Base-by-base conservation (phyloP, 768 basidiomycete genomes). In the Mycena floridula region DNA sequence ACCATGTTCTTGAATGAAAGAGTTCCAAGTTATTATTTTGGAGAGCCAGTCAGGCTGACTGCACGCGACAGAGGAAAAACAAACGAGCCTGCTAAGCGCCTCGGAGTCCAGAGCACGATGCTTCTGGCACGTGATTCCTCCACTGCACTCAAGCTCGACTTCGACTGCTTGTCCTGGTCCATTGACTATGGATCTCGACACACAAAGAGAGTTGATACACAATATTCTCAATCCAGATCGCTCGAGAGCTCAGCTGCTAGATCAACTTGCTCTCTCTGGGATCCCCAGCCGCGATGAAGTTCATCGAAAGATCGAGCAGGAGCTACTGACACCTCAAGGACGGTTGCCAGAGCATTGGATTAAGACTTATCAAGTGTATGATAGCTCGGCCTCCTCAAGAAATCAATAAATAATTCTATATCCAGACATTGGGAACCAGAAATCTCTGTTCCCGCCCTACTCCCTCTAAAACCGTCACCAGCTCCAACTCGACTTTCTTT, bases 351-450 rank as follows among this genome's bases (percentile, higher is more conserved):
- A 71, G 7, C 80, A 87, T 48, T 87, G 85, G 78, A 69, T 95
- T 40, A 73, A 82, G 43, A 73, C 72, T 25, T 93, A 93, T 65
- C 93, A 95, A 73, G 70, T 85, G 94, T 95, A 65, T 51, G 80
- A 43, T 30, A 25, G 20, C 28, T 28, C 8, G 13, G n/a, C 13
- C 13, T 3, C 38, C n/a, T 39, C 23, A 16, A 16, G 28, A 32
- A 16, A 32, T 9, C 28, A 5, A 13, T 39, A 39, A 11, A 13
- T 39, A 11, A 24, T 13, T 3, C 15, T 16, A 5, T 11, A 48
- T 42, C 43, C 59, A 92, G 85, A 62, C 81, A 85, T 45, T 91
- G 89, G 88, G 76, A 85, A 40, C 67, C 77, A 53, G 61, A 73
- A 41, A 55, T 84, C 40, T 68, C 76, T 25, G 63, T 85, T 49